These are phyloP conservation scores for Maudiozyma bulderi DNA, from an alignment of 805 yeast species.

Conservation along the genomic window DNA sequence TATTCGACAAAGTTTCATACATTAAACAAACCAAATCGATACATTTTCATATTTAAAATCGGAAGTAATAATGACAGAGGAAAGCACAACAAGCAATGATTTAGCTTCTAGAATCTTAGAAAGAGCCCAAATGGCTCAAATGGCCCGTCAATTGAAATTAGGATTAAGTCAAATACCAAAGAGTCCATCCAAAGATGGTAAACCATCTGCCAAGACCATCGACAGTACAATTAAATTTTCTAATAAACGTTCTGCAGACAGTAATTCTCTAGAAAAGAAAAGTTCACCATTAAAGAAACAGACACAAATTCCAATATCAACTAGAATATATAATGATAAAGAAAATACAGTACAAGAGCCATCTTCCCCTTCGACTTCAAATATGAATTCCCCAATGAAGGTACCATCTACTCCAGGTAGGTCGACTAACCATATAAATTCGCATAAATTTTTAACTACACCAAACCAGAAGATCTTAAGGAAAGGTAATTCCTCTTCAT, in stretches of 20 bases:
- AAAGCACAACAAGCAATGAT: slow-evolving; percentile 9
- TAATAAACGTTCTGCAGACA: slow-evolving; percentile 9
- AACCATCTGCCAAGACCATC: neutral
- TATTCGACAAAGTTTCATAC: no score
- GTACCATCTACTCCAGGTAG: slow-evolving; percentile 7
- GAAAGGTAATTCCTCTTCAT: neutral
- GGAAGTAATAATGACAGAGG: neutral
- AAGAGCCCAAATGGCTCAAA: slow-evolving; percentile 29
- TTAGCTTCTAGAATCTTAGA: slow-evolving; percentile 25
- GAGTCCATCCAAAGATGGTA: slow-evolving; percentile 5
- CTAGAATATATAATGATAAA: neutral
- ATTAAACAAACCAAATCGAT: no score
- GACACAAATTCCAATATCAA: neutral
- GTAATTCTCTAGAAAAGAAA: neutral
- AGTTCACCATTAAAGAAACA: slow-evolving; percentile 4
- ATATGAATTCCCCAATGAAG: neutral
- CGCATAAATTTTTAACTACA: slow-evolving; percentile 4
- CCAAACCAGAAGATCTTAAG: slow-evolving; percentile 6
- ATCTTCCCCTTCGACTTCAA: slow-evolving; percentile 2
- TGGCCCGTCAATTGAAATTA: slow-evolving; percentile 28
- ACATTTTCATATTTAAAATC: no score
- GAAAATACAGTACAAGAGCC: neutral
- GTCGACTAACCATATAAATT: neutral
- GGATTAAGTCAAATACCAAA: slow-evolving; percentile 25
- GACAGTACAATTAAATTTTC: neutral